A percentile compares a stretch with the other conserved stretches of the same genome.
phyloP scores from a whole-genome alignment of 2,329 filamentous ascomycete species.

The Blumeriella jaapii region DNA sequence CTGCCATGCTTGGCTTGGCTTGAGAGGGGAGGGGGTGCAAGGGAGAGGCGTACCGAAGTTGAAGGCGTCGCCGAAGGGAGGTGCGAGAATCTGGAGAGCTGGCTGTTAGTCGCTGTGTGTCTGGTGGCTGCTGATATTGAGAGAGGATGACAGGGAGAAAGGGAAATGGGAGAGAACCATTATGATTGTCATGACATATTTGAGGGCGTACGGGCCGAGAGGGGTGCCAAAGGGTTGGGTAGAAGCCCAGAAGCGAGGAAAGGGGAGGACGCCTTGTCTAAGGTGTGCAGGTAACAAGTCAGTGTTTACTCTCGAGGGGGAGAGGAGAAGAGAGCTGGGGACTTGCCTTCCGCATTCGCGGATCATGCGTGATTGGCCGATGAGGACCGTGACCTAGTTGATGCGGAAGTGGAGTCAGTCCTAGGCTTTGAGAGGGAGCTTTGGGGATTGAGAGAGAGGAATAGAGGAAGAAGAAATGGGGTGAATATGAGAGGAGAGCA shows the following conservation, averaged over 20 bases:
- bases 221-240: constrained; percentile 54
- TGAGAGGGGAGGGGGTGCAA: neutral
- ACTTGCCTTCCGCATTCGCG: constrained; percentile 39
- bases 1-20: neutral
- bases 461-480: too few species aligned
- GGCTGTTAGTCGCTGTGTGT: too few species aligned
- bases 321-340: constrained; percentile 1
- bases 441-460: too few species aligned
- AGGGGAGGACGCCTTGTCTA: constrained; percentile 50
- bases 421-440: too few species aligned
- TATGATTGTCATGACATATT: constrained; percentile 41
- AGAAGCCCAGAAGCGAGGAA: constrained; percentile 48
- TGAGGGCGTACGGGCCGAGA: constrained; percentile 44
- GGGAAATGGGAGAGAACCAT: too few species aligned
- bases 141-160: too few species aligned
- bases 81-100: constrained; percentile 47
- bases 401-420: constrained; percentile 4
- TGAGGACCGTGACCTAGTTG: constrained; percentile 31
- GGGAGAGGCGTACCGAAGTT: constrained; percentile 39
- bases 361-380: constrained; percentile 44
- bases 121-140: too few species aligned
- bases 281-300: neutral
- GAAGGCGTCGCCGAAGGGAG: constrained; percentile 53
- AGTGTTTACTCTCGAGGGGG: neutral
- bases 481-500: too few species aligned